Percentiles rank a stretch among this genome's conserved stretches.
phyloP scores from a whole-genome alignment of 441 rosid species.

The Melastoma candidum region DNA sequence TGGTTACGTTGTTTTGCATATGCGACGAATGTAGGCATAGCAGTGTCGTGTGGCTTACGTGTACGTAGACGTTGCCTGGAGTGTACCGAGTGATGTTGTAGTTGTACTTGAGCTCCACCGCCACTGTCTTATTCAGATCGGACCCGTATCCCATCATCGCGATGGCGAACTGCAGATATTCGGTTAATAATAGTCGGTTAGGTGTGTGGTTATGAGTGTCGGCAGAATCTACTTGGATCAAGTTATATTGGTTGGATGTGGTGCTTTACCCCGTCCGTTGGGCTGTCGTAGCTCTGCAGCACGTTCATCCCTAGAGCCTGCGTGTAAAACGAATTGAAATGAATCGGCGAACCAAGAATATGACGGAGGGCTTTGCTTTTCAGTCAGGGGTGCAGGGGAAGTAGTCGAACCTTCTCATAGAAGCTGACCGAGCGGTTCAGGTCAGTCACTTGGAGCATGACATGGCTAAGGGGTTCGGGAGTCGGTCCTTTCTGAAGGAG shows the following conservation, averaged over 20 bases:
- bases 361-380: no score
- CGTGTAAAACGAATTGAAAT: neutral
- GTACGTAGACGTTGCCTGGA: slow-evolving; percentile 3
- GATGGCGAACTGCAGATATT: slow-evolving; percentile 8
- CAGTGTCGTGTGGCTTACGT: neutral
- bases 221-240: neutral
- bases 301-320: slow-evolving; percentile 16
- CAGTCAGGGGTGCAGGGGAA: no score
- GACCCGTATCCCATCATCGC: slow-evolving; percentile 15
- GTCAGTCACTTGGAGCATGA: slow-evolving; percentile 10
- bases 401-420: slow-evolving; percentile 10
- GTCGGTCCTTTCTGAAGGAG: slow-evolving; percentile 14
- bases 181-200: neutral
- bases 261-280: slow-evolving; percentile 2
- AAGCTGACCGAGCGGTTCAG: slow-evolving; percentile 8
- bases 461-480: slow-evolving; percentile 13
- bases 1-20: neutral
- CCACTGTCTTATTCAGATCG: slow-evolving; percentile 5
- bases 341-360: no score
- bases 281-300: slow-evolving; percentile 8
- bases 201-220: neutral
- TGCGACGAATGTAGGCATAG: no score
- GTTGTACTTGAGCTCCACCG: slow-evolving; percentile 14
- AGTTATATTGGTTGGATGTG: neutral
- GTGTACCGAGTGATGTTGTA: slow-evolving; percentile 11